Evolutionary conservation across 305 asterid genomes (phyloP), one percentile per base, ranked within the genome.

Genomic region (Petunia hybrid): DNA sequence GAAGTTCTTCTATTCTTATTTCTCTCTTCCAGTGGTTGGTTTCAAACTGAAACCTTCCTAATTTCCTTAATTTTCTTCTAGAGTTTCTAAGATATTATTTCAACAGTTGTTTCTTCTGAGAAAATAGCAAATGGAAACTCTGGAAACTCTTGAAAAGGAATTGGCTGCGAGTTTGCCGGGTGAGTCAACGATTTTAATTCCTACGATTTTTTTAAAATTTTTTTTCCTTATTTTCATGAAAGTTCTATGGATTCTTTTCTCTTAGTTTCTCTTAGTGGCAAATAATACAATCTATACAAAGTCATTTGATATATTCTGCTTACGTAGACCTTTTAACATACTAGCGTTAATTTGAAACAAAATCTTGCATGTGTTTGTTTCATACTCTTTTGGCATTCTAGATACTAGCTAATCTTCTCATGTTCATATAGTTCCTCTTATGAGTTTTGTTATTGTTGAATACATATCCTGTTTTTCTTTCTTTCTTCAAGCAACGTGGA

Each of bases 21-120:
- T 48, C 62, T 48, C 78, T 10, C 61, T 70, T 70, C 60, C 31
- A 31, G 2, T 46, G 31, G 43, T 70, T 68, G 56, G 76, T 68
- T 68, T 68, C 56, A 42, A 68, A 68, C 6, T 69, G 76, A 69
- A 69, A 69, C 57, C 76, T 0, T 42, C 16, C 0, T 22, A 22
- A 22, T 41, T 68, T 68, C 75, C 39, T 45, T 45, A 46, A 31
- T 60, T 70, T 71, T 13, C 78, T 51, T 42, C 78, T 35, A 51
- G 41, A 35, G 6, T 71, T 10, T 73, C 36, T 12, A 51, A 51
- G 6, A 12, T 48, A 31, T 73, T 36, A 36, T 51, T 73, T 51
- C 22, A 35, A 60, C 35, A 73, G 8, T 46, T 31, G 31, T 35
- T 31, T 1, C 22, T n/a, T 42, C 60, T 22, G 60, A 8, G 5